Base-by-base conservation (phyloP, 495 filamentous ascomycete genomes). In the Letharia columbiana region DNA sequence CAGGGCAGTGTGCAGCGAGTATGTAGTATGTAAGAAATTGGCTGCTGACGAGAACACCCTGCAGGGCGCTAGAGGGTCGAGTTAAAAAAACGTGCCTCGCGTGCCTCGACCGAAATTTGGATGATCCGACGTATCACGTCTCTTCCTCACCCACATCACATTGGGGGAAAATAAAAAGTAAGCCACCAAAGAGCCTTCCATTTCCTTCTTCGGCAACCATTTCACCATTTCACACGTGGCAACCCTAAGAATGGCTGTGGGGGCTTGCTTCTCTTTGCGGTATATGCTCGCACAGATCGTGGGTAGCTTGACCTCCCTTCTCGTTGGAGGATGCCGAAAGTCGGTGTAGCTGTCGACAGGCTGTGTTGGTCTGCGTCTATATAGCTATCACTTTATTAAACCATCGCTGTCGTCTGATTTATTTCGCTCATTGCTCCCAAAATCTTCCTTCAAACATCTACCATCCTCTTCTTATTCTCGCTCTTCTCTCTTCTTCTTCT, bases 11-110 rank as follows among this genome's bases (percentile, higher is more conserved):
- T 15, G 31, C 11, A 50, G 23, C 44, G 62, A 41, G 54, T 68
- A 64, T 64, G 66, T 68, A 41, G 54, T 68, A 64, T 64, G 66
- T 68, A 68, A 66, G 49, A 42, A 41, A 15, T 61, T 66, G 64
- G 64, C 64, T 61, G 64, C 64, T 66, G 58, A 66, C 64, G 37
- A 61, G 42, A 66, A 61, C 64, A 61, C 20, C 58, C 47, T 66
- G 64, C 64, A 66, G 64, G 2, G n/a, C 44, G 40, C 42, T 61
- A 41, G 44, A 2, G 3, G 2, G 0, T 2, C 4, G 3, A 1
- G 7, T 23, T 12, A 28, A 52, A 28, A 52, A 52, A 52, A 52
- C 49, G 64, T 40, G 20, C 44, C 64, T 66, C 52, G 52, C 56
- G 63, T 40, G 63, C 20, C 41, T 59, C 20, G 23, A 54, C 1